A percentile compares a stretch with the other conserved stretches of the same genome.
phyloP scores from a whole-genome alignment of 768 basidiomycete genomes.

The Leccinellum albellum region DNA sequence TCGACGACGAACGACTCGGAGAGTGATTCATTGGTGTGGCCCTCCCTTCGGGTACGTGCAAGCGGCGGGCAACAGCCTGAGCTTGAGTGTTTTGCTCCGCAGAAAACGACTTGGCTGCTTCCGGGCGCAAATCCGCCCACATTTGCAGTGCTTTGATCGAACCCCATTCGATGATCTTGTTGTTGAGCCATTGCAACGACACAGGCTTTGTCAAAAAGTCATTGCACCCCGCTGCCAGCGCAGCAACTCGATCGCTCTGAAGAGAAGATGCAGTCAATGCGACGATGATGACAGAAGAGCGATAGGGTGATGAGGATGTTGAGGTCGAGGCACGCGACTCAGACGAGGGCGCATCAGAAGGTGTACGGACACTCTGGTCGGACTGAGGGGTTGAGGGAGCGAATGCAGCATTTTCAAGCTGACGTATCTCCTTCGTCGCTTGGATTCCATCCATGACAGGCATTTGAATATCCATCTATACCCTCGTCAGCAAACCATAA shows the following conservation, averaged over 20 bases:
- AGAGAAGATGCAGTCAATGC: conserved; percentile 96
- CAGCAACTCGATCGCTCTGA: conserved; percentile 92
- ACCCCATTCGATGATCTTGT: conserved; percentile 99
- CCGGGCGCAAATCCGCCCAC: conserved; percentile 81
- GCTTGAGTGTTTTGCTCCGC: conserved; percentile 46
- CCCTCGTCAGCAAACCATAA: conserved; percentile 10
- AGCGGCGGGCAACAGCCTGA: conserved; percentile 41
- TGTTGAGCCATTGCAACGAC: conserved; percentile 90
- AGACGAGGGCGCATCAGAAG: conserved; percentile 49
- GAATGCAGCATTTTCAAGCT: conserved; percentile 71
- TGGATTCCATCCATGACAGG: conserved; percentile 98
- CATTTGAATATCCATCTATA: conserved; percentile 99
- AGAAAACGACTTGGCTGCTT: conserved; percentile 46
- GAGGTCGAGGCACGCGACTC: conserved; percentile 44
- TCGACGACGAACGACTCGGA: conserved; percentile 39
- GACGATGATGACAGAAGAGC: conserved; percentile 96
- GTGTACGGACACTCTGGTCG: conserved; percentile 45
- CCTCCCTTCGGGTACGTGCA: conserved; percentile 49
- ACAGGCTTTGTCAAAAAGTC: conserved; percentile 99
- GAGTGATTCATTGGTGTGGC: conserved; percentile 33
- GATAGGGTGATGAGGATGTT: conserved; percentile 61
- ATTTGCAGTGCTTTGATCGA: conserved; percentile 92
- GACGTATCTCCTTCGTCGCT: conserved; percentile 93
- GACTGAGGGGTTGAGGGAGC: conserved; percentile 65
- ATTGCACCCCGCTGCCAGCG: conserved; percentile 98